phyloP scores from a whole-genome alignment of 2,329 filamentous ascomycete genomes.

The Fusarium agapanthi region DNA sequence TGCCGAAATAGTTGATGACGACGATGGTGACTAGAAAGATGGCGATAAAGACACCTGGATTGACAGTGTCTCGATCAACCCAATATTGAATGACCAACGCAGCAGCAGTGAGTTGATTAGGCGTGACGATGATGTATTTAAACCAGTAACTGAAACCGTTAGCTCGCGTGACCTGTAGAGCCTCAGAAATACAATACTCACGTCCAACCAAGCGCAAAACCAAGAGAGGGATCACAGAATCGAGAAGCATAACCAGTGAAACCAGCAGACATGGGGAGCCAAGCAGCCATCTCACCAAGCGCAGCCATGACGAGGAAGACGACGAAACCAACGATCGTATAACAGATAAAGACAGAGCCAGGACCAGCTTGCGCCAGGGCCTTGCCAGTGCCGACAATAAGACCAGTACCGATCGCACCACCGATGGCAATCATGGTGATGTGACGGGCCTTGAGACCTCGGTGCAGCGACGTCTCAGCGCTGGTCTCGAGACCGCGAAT shows the following conservation, averaged over 20 bases:
- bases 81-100: conserved; percentile 83
- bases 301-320: conserved; percentile 85
- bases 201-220: conserved; percentile 80
- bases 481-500: conserved; percentile 61
- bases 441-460: conserved; percentile 63
- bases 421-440: conserved; percentile 74
- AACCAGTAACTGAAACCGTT: conserved; percentile 62
- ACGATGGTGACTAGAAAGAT: conserved; percentile 72
- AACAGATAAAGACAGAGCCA: conserved; percentile 75
- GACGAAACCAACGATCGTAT: conserved; percentile 73
- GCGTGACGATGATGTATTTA: conserved; percentile 86
- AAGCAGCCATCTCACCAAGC: conserved; percentile 86
- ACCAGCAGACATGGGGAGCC: conserved; percentile 79
- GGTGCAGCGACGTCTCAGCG: conserved; percentile 57
- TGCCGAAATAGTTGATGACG: conserved; percentile 73
- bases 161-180: neutral
- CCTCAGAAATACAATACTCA: conserved; percentile 50
- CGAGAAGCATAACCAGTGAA: conserved; percentile 84
- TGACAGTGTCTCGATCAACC: conserved; percentile 71
- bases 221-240: conserved; percentile 82
- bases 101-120: conserved; percentile 85
- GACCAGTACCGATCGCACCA: conserved; percentile 77
- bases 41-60: conserved; percentile 82
- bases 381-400: conserved; percentile 74
- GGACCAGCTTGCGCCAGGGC: conserved; percentile 65